Percentiles rank a stretch among this genome's conserved stretches.
Evolutionary conservation across 306 rosid genomes (phyloP).

Genomic region (Rosa chinensis): DNA sequence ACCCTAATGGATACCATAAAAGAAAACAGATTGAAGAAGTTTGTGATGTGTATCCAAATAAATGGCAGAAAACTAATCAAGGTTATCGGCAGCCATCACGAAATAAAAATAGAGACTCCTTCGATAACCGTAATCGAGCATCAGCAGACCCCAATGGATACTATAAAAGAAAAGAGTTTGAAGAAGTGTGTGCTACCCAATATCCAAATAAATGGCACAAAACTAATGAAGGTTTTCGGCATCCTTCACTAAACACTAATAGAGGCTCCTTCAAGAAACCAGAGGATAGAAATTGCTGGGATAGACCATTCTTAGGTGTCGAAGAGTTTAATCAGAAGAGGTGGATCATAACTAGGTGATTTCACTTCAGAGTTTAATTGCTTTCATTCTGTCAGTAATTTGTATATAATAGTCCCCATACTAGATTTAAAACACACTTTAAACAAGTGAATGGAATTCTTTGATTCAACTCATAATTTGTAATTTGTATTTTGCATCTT

Average conservation of each 20-base stretch:
- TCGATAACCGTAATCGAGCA: background rate
- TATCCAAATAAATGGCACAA: background rate
- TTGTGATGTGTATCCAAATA: background rate
- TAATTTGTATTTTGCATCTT: background rate
- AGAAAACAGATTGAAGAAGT: background rate
- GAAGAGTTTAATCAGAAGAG: background rate
- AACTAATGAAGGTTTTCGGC: slow-evolving; percentile 1
- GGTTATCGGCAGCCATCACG: background rate
- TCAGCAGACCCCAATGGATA: background rate
- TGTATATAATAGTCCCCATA: background rate
- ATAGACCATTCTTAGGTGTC: background rate
- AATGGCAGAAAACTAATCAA: slow-evolving; percentile 3
- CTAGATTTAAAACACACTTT: background rate
- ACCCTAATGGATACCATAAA: background rate
- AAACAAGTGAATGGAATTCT: background rate
- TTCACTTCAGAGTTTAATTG: background rate
- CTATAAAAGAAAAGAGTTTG: background rate
- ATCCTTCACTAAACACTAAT: background rate
- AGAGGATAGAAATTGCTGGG: background rate
- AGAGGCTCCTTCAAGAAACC: background rate
- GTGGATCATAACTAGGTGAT: background rate
- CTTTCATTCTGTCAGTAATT: background rate
- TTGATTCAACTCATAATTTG: slow-evolving; percentile 5
- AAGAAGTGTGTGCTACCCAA: background rate
- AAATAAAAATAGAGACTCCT: background rate